These are phyloP conservation scores for Thymus quinquecostatus DNA, from an alignment of 257 asterid species.

Conservation along the genomic window DNA sequence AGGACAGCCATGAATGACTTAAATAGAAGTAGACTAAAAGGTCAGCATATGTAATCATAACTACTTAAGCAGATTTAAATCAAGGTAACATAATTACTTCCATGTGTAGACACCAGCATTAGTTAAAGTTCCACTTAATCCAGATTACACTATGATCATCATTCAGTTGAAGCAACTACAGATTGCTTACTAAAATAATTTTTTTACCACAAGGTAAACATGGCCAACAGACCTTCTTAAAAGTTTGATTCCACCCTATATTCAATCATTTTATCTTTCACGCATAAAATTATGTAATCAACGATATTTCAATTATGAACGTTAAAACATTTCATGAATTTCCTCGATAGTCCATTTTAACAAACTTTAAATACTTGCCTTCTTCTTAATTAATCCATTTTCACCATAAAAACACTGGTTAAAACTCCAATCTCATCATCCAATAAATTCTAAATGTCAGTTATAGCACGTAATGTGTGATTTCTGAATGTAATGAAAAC, in stretches of 20 bases:
- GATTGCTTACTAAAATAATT: neutral
- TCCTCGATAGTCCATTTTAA: neutral
- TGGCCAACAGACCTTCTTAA: constrained; percentile 10
- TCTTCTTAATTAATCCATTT: neutral
- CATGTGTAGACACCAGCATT: constrained; percentile 19
- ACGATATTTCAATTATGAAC: neutral
- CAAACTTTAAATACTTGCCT: neutral
- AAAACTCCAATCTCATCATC: neutral
- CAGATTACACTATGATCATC: neutral
- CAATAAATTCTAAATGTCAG: constrained; percentile 22
- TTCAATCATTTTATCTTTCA: constrained; percentile 13
- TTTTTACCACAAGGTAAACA: constrained; percentile 18
- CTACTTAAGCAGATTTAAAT: constrained; percentile 26
- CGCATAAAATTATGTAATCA: constrained; percentile 9
- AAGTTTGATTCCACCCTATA: constrained; percentile 12
- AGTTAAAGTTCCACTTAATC: constrained; percentile 3
- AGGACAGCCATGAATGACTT: constrained; percentile 19
- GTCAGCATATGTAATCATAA: constrained; percentile 13
- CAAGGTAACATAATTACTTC: constrained; percentile 2
- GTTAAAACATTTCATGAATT: neutral
- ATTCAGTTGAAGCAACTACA: constrained; percentile 8
- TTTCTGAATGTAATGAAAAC: too few species aligned
- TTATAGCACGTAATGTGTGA: too few species aligned
- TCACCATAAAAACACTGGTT: constrained; percentile 1
- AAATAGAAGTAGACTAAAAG: constrained; percentile 6